A percentile compares a stretch with the other conserved stretches of the same genome.
Conservation (phyloP, 768 basidiomycete species). For the Leccinum subgranulosum region DNA sequence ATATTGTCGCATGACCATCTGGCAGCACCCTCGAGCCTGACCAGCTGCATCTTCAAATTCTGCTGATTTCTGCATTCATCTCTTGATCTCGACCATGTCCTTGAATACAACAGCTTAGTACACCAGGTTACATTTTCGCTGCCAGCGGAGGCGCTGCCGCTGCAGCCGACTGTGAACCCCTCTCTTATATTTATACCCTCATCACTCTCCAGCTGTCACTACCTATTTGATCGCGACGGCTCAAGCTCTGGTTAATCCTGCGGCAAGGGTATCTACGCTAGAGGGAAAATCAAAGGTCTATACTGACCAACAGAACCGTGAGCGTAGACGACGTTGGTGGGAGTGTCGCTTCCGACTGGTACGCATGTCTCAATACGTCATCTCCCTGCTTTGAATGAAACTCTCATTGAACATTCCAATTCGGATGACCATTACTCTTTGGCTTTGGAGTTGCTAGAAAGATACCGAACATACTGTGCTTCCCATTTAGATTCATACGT, state of each 20-base stretch:
- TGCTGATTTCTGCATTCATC: not conserved
- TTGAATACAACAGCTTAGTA: not conserved
- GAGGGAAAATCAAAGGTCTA: slow-evolving; percentile 21
- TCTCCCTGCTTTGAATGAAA: not conserved
- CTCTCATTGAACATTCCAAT: not conserved
- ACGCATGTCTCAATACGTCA: not conserved
- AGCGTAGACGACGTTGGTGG: slow-evolving; percentile 43
- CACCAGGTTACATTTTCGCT: slow-evolving; percentile 34
- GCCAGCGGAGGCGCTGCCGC: slow-evolving; percentile 3
- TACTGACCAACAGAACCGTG: slow-evolving; percentile 36
- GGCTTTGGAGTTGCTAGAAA: not conserved
- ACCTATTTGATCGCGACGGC: slow-evolving; percentile 44
- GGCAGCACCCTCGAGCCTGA: no score
- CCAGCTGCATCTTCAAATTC: not conserved
- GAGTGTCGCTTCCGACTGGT: slow-evolving; percentile 11
- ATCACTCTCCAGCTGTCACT: slow-evolving; percentile 40
- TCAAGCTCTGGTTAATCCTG: slow-evolving; percentile 41
- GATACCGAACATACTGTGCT: not conserved
- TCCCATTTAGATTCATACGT: not conserved
- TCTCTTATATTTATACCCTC: slow-evolving; percentile 37
- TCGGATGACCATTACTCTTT: not conserved
- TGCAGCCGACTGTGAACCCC: slow-evolving; percentile 6
- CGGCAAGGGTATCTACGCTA: slow-evolving; percentile 51
- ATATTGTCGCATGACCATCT: not conserved
- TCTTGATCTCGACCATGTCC: not conserved